These are phyloP conservation scores for Lathyrus aphaca DNA, from an alignment of 306 rosid species.

Conservation along the genomic window DNA sequence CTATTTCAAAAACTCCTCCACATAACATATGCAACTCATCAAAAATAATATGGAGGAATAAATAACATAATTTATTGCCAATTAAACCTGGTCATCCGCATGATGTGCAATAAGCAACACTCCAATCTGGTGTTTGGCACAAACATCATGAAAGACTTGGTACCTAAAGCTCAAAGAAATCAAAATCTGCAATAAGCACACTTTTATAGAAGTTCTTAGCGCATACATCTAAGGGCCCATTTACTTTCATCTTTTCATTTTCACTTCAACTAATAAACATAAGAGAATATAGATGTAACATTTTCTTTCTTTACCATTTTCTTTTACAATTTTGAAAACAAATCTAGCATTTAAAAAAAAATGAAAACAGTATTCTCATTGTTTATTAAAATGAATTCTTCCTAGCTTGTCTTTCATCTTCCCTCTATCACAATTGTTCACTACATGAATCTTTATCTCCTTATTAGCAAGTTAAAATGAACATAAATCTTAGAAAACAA, in stretches of 20 bases:
- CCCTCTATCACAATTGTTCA: neutral
- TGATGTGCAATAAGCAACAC: constrained; percentile 88
- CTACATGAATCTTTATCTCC: neutral
- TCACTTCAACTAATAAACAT: neutral
- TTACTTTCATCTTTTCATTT: neutral
- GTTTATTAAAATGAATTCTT: neutral
- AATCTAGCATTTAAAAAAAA: neutral
- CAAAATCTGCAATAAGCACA: constrained; percentile 31
- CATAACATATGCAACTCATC: constrained; percentile 16
- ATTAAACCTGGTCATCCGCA: constrained; percentile 86
- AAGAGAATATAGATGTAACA: neutral
- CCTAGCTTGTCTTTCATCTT: neutral
- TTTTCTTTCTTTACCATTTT: neutral
- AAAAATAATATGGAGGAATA: constrained; percentile 20
- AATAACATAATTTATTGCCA: constrained; percentile 19
- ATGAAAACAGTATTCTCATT: neutral
- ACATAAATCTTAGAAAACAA: neutral
- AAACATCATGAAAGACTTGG: constrained; percentile 68
- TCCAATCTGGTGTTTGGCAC: constrained; percentile 66
- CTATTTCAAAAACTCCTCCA: constrained; percentile 30
- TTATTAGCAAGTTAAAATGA: neutral
- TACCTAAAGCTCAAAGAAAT: constrained; percentile 58
- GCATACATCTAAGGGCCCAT: neutral
- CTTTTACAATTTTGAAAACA: neutral
- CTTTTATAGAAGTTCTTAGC: constrained; percentile 13